These are phyloP conservation scores for Melocanna baccifera DNA, from an alignment of 176 grass and related monocot genomes.

Conservation along the genomic window DNA sequence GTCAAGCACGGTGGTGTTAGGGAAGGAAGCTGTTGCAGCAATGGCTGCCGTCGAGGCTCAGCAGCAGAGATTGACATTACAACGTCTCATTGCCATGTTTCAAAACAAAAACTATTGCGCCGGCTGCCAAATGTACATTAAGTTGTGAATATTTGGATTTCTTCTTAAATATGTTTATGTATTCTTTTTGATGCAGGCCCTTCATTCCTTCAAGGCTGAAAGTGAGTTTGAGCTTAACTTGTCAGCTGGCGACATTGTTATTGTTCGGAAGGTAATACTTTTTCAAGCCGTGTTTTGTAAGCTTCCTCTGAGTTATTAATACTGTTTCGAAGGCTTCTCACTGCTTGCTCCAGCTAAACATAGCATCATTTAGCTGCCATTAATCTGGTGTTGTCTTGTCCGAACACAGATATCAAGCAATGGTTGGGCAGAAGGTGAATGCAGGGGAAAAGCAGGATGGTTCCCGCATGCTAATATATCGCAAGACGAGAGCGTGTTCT, in stretches of 20 bases:
- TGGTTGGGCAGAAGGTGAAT: constrained; percentile 97
- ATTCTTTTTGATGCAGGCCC: constrained; percentile 47
- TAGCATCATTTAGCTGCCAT: not conserved
- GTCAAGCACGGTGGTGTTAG: constrained; percentile 76
- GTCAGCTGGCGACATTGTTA: constrained; percentile 76
- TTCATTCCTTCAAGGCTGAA: constrained; percentile 79
- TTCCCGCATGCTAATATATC: constrained; percentile 74
- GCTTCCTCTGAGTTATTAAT: not conserved
- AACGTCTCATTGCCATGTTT: constrained; percentile 62
- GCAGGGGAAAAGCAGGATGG: constrained; percentile 95
- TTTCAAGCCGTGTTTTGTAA: not conserved
- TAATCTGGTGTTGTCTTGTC: not conserved
- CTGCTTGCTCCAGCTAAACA: not conserved
- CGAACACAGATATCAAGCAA: constrained; percentile 60
- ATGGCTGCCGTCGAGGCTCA: constrained; percentile 91
- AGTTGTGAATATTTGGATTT: not conserved
- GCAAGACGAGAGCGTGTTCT: constrained; percentile 72
- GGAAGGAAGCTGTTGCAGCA: constrained; percentile 82
- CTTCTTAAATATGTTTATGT: not conserved
- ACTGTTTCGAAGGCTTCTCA: not conserved
- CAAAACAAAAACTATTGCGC: not conserved
- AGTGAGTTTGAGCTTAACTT: constrained; percentile 84
- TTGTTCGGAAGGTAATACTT: constrained; percentile 80
- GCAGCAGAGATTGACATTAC: constrained; percentile 89
- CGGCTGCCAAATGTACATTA: not conserved